These are phyloP conservation scores for Camillea tinctor DNA, from an alignment of 2,329 filamentous ascomycete species.

Conservation along the genomic window DNA sequence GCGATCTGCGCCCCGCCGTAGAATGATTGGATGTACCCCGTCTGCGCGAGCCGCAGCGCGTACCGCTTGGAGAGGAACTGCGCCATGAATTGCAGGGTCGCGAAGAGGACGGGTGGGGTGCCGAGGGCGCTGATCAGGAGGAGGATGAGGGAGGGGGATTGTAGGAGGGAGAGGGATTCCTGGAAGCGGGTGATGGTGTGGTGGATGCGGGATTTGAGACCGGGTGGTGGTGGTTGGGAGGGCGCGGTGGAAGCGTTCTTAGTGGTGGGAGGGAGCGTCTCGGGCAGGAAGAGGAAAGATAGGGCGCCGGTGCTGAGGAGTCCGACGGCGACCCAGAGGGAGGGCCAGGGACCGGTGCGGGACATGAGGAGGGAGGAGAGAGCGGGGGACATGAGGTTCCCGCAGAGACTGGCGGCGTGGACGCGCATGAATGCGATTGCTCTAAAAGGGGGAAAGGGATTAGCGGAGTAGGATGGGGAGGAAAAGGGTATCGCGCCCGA, in stretches of 20 bases:
- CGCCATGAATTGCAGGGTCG: constrained; percentile 26
- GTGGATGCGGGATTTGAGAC: constrained; percentile 11
- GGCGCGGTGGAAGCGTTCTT: too few relatives aligned
- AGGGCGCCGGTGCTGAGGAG: constrained; percentile 14
- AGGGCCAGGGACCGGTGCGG: constrained; percentile 26
- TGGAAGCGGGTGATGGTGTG: constrained; percentile 18
- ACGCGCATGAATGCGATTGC: constrained; percentile 47
- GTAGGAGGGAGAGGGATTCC: constrained; percentile 28
- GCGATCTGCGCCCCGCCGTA: constrained; percentile 29
- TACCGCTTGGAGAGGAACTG: constrained; percentile 35
- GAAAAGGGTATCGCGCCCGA: too few relatives aligned
- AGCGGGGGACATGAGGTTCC: constrained; percentile 31
- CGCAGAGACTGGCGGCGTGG: constrained; percentile 51
- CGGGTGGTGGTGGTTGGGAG: neutral
- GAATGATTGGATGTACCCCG: constrained; percentile 32
- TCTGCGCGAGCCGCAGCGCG: constrained; percentile 26
- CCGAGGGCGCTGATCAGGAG: constrained; percentile 20
- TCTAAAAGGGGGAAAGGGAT: constrained; percentile 20
- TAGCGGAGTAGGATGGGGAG: neutral
- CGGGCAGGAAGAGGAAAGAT: constrained; percentile 27
- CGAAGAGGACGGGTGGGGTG: constrained; percentile 16
- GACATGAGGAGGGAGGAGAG: constrained; percentile 30
- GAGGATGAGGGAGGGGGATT: constrained; percentile 25
- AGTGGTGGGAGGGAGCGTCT: constrained; percentile 18
- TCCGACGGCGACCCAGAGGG: constrained; percentile 19